Evolutionary conservation across 2,329 filamentous ascomycete species (phyloP), one percentile per base, ranked within the genome.

Genomic region (Geosmithia flava): DNA sequence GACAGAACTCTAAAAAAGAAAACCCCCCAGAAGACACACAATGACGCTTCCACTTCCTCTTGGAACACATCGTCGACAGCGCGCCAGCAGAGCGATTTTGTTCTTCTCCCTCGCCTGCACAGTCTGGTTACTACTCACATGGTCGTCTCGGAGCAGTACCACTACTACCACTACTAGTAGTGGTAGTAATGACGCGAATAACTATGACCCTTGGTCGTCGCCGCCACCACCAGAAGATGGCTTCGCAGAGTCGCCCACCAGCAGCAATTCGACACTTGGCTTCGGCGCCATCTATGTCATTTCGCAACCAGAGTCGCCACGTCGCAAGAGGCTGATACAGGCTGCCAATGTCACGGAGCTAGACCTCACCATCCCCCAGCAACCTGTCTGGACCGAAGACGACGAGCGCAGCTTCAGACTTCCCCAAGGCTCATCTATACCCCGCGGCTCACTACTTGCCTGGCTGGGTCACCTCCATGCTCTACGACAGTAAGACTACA

Each of bases 341-440:
- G 45, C 45, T 8, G 45, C 45, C 37, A 46, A 46, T n/a, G 45
- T 46, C 29, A 40, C 45, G 10, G 45, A 46, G 45, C 29, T 46
- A 10, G 20, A 40, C 15, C 29, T 46, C 3, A 46, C 8, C 19
- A 46, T 46, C 30, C 45, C 45, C 5, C 13, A 4, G 8, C 45
- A 46, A 23, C 45, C 45, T n/a, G 16, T 17, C 16, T 46, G 45
- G 45, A 46, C 45, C 7, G 17, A 39, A 39, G 20, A 13, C n/a
- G 30, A 46, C n/a, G 27, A 46, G 37, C 29, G 37, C 11, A 39
- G 20, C 16, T 46, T 46, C 37, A 46, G 45, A 46, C 37, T 46
- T 3, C 13, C 29, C 16, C 11, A 46, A 10, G 30, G 30, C 23
- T 46, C 45, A 19, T 13, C 45, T 17, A 23, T 46, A 16, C 16